Evolutionary conservation across 2,329 filamentous ascomycete species (phyloP).

Genomic region (Botrytis porri): DNA sequence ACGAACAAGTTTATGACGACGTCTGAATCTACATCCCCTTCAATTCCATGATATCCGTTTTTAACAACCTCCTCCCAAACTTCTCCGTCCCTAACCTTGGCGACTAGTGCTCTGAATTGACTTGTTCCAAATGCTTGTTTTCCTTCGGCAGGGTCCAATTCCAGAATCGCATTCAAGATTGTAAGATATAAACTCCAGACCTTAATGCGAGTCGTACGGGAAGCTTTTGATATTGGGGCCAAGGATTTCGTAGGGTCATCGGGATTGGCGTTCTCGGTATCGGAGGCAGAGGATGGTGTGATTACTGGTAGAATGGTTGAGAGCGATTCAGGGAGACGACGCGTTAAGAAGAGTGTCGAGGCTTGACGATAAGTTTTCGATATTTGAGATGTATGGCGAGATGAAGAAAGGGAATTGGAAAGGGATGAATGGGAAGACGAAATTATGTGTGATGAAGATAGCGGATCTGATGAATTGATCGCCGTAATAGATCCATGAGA

Average conservation of each 20-base stretch:
- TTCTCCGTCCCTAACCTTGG: conserved; percentile 80
- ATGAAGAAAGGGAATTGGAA: conserved; percentile 53
- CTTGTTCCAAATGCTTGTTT: conserved; percentile 82
- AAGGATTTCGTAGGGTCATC: conserved; percentile 40
- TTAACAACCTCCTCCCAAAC: conserved; percentile 94
- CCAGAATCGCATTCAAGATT: conserved; percentile 84
- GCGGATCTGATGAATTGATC: conserved; percentile 38
- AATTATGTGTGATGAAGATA: conserved; percentile 55
- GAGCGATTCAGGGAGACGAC: conserved; percentile 84
- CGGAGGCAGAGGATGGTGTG: conserved; percentile 45
- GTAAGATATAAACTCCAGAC: conserved; percentile 97
- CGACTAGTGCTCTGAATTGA: conserved; percentile 78
- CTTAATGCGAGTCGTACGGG: conserved; percentile 81
- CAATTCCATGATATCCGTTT: conserved; percentile 81
- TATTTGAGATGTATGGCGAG: conserved; percentile 67
- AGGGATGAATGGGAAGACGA: conserved; percentile 70
- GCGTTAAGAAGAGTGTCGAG: conserved; percentile 90
- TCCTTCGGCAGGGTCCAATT: conserved; percentile 85
- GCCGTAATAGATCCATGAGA: conserved; percentile 32
- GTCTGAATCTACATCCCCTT: conserved; percentile 90
- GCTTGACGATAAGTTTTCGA: conserved; percentile 94
- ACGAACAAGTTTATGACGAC: conserved; percentile 84
- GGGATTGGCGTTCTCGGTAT: conserved; percentile 37
- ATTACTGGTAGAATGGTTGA: conserved; percentile 83
- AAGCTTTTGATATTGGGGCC: conserved; percentile 72